phyloP scores from a whole-genome alignment of 352 stramenopile species.

The Sclerospora graminicola region DNA sequence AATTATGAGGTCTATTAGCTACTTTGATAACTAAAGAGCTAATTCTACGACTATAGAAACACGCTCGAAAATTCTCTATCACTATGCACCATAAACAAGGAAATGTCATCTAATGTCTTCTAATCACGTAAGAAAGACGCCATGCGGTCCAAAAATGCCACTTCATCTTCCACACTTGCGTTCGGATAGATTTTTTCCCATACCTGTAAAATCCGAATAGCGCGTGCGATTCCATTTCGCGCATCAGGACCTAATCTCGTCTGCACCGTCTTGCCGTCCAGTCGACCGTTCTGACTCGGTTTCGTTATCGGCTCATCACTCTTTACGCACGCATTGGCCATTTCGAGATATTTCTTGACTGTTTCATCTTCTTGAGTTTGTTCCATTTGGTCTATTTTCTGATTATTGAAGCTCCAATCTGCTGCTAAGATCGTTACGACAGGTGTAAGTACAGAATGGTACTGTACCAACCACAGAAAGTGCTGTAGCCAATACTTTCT shows the following conservation, averaged over 20 bases:
- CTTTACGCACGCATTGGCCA: slow-evolving; percentile 26
- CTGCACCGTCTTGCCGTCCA: slow-evolving; percentile 45
- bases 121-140: background rate
- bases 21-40: no score
- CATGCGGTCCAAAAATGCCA: slow-evolving; percentile 29
- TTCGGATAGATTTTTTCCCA: slow-evolving; percentile 38
- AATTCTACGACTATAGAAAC: no score
- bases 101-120: no score
- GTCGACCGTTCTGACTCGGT: slow-evolving; percentile 12
- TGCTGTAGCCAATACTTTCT: slow-evolving; percentile 37
- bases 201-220: slow-evolving; percentile 46
- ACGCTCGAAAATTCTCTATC: no score
- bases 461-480: slow-evolving; percentile 61
- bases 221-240: slow-evolving; percentile 26
- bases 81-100: no score
- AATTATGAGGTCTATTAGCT: no score
- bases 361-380: no score
- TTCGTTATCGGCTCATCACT: slow-evolving; percentile 8
- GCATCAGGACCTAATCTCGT: slow-evolving; percentile 24
- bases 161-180: slow-evolving; percentile 17
- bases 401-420: slow-evolving; percentile 7
- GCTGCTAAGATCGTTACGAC: slow-evolving; percentile 44
- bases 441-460: slow-evolving; percentile 39
- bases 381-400: background rate
- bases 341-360: slow-evolving; percentile 20